Percentiles rank a stretch among this genome's conserved stretches.
Evolutionary conservation across 306 rosid species (phyloP).

Genomic region (Carpinus fangiana): DNA sequence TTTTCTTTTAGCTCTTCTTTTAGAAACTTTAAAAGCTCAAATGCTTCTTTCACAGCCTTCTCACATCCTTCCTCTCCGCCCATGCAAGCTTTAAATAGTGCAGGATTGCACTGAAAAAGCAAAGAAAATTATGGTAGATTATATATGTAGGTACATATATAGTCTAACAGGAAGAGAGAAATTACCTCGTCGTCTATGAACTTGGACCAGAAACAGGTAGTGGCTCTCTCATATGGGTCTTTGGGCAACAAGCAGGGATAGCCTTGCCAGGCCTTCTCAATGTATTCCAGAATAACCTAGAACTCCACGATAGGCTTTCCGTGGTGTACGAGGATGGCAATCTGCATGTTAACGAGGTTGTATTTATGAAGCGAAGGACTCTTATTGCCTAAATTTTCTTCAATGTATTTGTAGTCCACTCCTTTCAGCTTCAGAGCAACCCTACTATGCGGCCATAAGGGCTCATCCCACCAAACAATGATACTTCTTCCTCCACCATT

Average conservation of each 20-base stretch:
- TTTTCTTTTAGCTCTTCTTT: too few relatives aligned
- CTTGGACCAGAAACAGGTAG: slow-evolving; percentile 42
- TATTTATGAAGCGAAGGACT: slow-evolving; percentile 34
- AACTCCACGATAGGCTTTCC: slow-evolving; percentile 26
- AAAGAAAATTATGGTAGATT: too few relatives aligned
- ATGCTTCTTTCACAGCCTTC: too few relatives aligned
- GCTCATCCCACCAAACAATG: slow-evolving; percentile 27
- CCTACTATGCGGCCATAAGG: slow-evolving; percentile 26
- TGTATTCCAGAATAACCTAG: slow-evolving; percentile 26
- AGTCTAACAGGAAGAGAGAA: too few relatives aligned
- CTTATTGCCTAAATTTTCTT: slow-evolving; percentile 34
- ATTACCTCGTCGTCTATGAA: slow-evolving; percentile 38
- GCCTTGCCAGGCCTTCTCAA: slow-evolving; percentile 6
- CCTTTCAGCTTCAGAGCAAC: slow-evolving; percentile 41
- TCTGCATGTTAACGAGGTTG: slow-evolving; percentile 36
- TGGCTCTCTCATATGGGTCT: slow-evolving; percentile 31
- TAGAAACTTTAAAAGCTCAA: too few relatives aligned
- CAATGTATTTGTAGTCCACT: slow-evolving; percentile 23
- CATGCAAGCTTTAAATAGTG: too few relatives aligned
- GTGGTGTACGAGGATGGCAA: slow-evolving; percentile 35
- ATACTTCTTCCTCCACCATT: slow-evolving; percentile 8
- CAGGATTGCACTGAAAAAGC: too few relatives aligned
- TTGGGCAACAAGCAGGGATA: slow-evolving; percentile 31
- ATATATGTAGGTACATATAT: too few relatives aligned
- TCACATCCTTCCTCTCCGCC: too few relatives aligned